Conservation (phyloP, 2,329 filamentous ascomycete species). For the Scortechinia acanthostroma region DNA sequence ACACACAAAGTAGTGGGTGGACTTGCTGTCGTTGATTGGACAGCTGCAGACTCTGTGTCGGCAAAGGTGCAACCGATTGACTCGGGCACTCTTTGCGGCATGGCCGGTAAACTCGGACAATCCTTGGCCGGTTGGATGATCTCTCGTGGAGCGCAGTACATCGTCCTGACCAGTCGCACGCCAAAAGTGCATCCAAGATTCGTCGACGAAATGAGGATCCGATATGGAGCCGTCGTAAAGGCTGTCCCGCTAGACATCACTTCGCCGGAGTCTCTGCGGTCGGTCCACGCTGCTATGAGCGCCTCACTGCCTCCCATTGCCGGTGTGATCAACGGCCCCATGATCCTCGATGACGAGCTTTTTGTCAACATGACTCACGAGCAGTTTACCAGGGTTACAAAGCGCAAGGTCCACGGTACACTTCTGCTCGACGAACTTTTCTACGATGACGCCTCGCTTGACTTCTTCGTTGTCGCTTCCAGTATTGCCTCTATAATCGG, state of each 20-base stretch:
- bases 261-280: no score
- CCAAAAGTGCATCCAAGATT: neutral
- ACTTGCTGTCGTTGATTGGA: no score
- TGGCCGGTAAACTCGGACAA: neutral
- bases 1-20: no score
- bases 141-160: conserved; percentile 5
- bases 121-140: conserved; percentile 10
- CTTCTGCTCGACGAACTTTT: conserved; percentile 20
- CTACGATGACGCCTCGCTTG: conserved; percentile 13
- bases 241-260: no score
- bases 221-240: no score
- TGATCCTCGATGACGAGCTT: conserved; percentile 21
- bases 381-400: conserved; percentile 13
- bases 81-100: no score
- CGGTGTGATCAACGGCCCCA: conserved; percentile 26
- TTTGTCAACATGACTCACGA: conserved; percentile 20
- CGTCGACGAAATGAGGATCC: no score
- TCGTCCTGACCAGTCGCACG: conserved; percentile 9
- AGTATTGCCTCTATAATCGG: conserved; percentile 23
- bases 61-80: no score
- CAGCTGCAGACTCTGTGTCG: no score
- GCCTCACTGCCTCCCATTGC: conserved; percentile 20
- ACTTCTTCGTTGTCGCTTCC: conserved; percentile 32
- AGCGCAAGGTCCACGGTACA: conserved; percentile 28
- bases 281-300: no score